Evolutionary conservation across 1,139 yeast genomes (phyloP), one percentile per base, ranked within the genome.

Genomic region (Magnusiomyces paraingens): DNA sequence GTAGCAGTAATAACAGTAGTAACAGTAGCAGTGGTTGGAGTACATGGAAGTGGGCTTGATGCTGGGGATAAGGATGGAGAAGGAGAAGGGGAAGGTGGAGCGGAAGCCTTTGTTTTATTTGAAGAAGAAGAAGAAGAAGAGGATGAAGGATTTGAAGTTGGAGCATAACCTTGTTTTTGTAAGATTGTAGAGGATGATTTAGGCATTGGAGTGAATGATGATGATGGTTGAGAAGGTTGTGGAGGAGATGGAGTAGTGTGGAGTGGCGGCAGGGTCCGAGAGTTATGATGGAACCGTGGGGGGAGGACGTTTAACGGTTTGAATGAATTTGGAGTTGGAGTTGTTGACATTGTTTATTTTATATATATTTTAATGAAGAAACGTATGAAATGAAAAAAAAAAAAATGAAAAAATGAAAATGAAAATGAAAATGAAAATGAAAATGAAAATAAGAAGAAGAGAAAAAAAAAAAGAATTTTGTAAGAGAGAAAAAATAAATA

Each of bases 161-260:
- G n/a, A n/a, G n/a, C n/a, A n/a, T n/a, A n/a, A n/a, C n/a, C n/a
- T n/a, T n/a, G n/a, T n/a, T n/a, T n/a, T n/a, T n/a, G n/a, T n/a
- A n/a, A n/a, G n/a, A n/a, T n/a, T n/a, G n/a, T n/a, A 39, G 42
- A 5, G 35, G 42, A 42, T 42, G 52, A 18, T 39, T 35, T 20
- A n/a, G 20, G 21, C 32, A 44, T 2, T n/a, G 15, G 20, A 14
- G 48, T 20, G 40, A 45, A 22, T 15, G 45, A 22, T 11, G 46
- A 29, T 5, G 44, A 15, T 20, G 32, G 12, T 38, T 26, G 41
- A 20, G 50, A 39, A 18, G 42, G 35, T 20, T 11, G 8, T 35
- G 49, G 26, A 15, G 42, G 12, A 45, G 2, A 5, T 26, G 46
- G 46, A 6, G 46, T 2, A 21, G 20, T 8, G 46, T 20, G 46